Conservation (phyloP, 2,329 filamentous ascomycete genomes). For the Fusarium sp. region DNA sequence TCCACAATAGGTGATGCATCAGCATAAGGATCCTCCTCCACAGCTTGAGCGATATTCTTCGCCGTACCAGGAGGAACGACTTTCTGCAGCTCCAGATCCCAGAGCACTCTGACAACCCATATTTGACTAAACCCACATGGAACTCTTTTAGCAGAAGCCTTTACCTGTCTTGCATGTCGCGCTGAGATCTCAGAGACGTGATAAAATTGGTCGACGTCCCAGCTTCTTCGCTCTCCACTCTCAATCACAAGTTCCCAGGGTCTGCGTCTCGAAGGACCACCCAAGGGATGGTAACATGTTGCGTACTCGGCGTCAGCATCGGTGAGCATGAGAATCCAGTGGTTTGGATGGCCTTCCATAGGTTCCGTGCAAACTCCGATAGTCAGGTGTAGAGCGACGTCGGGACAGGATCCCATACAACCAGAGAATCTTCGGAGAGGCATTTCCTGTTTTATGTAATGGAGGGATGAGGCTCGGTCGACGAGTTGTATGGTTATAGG, state of each 20-base stretch:
- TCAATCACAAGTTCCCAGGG: background rate
- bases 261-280: background rate
- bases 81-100: background rate
- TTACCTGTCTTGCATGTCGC: background rate
- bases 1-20: background rate
- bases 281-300: background rate
- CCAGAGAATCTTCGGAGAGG: background rate
- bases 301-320: background rate
- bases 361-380: background rate
- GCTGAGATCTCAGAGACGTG: background rate
- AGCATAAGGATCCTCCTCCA: background rate
- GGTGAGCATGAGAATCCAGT: conserved; percentile 11
- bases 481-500: background rate
- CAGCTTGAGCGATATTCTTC: background rate
- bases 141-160: background rate
- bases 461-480: background rate
- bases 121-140: background rate
- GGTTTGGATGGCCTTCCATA: background rate
- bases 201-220: background rate
- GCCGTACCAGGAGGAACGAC: background rate
- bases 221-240: background rate
- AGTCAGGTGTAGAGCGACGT: background rate
- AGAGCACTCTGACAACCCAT: conserved; percentile 5
- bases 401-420: background rate
- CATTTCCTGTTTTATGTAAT: background rate